Evolutionary conservation across 2,329 filamentous ascomycete species (phyloP).

Genomic region (Fusarium mundagurra): DNA sequence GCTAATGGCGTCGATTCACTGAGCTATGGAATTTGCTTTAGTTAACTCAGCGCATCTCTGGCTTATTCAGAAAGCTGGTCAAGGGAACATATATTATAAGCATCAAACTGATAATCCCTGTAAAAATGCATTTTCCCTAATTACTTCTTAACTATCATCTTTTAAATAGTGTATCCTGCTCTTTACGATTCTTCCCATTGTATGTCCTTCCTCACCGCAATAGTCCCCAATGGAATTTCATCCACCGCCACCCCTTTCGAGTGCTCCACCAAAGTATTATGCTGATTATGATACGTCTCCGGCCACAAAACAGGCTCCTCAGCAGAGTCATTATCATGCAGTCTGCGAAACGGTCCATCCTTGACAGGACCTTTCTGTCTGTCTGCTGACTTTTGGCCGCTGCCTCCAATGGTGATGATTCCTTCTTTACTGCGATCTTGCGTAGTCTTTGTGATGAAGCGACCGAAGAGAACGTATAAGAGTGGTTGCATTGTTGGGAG

Average conservation of each 20-base stretch:
- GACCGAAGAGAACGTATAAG: background rate
- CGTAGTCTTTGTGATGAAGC: background rate
- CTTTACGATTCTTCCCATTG: background rate
- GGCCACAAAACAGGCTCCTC: conserved; percentile 14
- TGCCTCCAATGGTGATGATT: background rate
- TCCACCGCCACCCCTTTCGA: background rate
- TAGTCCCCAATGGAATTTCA: background rate
- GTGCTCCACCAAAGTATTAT: background rate
- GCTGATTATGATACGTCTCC: background rate
- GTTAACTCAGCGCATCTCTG: too few species aligned
- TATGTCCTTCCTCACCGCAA: background rate
- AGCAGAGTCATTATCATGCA: conserved; percentile 3
- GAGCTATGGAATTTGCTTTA: too few species aligned
- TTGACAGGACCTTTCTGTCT: background rate
- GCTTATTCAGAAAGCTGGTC: too few species aligned
- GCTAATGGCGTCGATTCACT: too few species aligned
- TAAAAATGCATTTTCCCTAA: too few species aligned
- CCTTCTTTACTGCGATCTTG: background rate
- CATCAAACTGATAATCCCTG: too few species aligned
- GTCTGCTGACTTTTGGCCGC: background rate
- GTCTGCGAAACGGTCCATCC: background rate
- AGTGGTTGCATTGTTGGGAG: background rate
- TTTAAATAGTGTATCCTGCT: too few species aligned
- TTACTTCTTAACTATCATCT: too few species aligned
- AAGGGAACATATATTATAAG: too few species aligned